These are phyloP conservation scores for Mucor piriformis DNA, from an alignment of 371 early-diverging fungal genomes.

Conservation along the genomic window DNA sequence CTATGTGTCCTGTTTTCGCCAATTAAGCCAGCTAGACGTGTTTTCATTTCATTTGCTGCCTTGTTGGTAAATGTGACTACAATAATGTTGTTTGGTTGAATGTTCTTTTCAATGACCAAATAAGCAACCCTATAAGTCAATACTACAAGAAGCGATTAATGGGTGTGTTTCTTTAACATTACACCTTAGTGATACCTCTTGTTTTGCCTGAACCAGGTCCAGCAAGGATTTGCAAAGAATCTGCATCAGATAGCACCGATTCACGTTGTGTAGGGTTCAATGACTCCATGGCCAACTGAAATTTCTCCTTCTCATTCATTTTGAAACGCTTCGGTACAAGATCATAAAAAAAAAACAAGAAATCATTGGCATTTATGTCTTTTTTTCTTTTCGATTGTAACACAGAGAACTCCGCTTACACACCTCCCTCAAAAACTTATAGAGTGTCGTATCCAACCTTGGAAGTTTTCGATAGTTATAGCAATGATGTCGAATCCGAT, in stretches of 20 bases:
- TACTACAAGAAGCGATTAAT: too few relatives aligned
- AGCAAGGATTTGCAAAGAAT: slow-evolving; percentile 56
- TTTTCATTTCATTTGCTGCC: slow-evolving; percentile 64
- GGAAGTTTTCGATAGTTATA: too few relatives aligned
- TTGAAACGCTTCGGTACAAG: too few relatives aligned
- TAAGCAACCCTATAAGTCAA: slow-evolving; percentile 48
- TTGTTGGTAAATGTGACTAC: slow-evolving; percentile 73
- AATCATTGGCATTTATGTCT: too few relatives aligned
- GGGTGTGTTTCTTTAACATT: too few relatives aligned
- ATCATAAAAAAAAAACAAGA: too few relatives aligned
- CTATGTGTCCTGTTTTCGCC: slow-evolving; percentile 32
- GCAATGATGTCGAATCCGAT: too few relatives aligned
- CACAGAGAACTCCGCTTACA: too few relatives aligned
- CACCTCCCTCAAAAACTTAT: too few relatives aligned
- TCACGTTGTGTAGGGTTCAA: slow-evolving; percentile 35
- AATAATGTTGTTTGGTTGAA: slow-evolving; percentile 44
- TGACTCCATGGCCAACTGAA: not conserved
- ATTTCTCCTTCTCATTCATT: not conserved
- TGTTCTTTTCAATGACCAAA: slow-evolving; percentile 37
- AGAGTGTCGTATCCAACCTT: too few relatives aligned
- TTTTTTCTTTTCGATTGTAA: too few relatives aligned
- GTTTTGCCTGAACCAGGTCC: slow-evolving; percentile 73
- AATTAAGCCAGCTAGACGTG: slow-evolving; percentile 38
- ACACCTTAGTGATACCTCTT: too few relatives aligned
- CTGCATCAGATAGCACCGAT: slow-evolving; percentile 29